Percentiles rank a stretch among this genome's conserved stretches.
These are phyloP conservation scores for Skeletonema costatum DNA, from an alignment of 108 stramenopile genomes.

Conservation along the genomic window DNA sequence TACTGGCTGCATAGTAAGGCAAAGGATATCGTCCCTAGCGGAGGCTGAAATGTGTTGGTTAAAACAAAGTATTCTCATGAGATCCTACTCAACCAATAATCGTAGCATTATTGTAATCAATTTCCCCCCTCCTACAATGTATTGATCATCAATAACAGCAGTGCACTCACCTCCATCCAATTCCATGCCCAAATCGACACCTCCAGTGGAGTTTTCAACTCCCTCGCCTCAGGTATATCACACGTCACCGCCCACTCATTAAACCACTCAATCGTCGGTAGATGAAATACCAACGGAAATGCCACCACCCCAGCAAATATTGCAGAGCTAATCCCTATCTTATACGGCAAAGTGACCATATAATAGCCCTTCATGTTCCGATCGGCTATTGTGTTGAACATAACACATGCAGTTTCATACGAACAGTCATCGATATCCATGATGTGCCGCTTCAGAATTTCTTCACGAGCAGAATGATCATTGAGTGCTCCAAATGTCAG, in stretches of 20 bases:
- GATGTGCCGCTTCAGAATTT: slow-evolving; percentile 67
- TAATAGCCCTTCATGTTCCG: neutral
- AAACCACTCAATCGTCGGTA: slow-evolving; percentile 40
- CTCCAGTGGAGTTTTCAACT: slow-evolving; percentile 41
- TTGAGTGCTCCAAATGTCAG: slow-evolving; percentile 54
- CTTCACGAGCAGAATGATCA: slow-evolving; percentile 48
- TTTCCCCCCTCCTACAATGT: neutral
- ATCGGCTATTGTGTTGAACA: slow-evolving; percentile 4
- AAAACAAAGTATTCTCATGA: neutral
- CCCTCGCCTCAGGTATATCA: slow-evolving; percentile 32
- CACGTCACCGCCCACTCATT: slow-evolving; percentile 39
- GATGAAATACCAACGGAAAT: slow-evolving; percentile 33
- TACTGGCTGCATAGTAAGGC: slow-evolving; percentile 70
- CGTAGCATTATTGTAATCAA: neutral
- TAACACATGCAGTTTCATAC: slow-evolving; percentile 47
- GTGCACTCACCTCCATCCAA: slow-evolving; percentile 9
- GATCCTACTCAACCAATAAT: neutral
- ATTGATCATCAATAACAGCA: neutral
- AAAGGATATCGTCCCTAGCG: slow-evolving; percentile 69
- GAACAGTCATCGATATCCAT: slow-evolving; percentile 54
- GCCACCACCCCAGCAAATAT: slow-evolving; percentile 14
- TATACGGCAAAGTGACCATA: slow-evolving; percentile 4
- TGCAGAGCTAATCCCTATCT: neutral
- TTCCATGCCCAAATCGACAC: slow-evolving; percentile 23
- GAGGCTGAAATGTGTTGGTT: slow-evolving; percentile 24